phyloP scores from a whole-genome alignment of 495 filamentous ascomycete genomes.

The Talaromyces stipitatus region DNA sequence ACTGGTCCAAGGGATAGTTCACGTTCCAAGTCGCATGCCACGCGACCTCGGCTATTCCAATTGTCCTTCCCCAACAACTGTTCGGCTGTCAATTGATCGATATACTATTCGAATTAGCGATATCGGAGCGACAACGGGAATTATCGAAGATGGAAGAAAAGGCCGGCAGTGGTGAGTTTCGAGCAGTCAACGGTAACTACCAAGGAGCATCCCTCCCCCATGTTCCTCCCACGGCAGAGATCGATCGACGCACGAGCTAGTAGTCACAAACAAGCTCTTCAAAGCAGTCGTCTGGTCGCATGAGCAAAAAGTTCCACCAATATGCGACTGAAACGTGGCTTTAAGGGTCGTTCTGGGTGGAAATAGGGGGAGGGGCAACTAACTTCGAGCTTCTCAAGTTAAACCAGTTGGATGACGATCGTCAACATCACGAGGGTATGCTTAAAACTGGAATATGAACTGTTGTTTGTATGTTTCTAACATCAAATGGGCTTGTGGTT shows the following conservation, averaged over 20 bases:
- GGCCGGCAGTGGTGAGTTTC: not conserved
- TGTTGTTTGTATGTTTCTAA: not conserved
- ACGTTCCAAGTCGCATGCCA: not conserved
- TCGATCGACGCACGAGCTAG: not conserved
- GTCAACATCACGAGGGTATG: no score
- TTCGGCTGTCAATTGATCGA: not conserved
- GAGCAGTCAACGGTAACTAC: not conserved
- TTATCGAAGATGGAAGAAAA: not conserved
- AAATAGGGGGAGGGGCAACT: constrained; percentile 4
- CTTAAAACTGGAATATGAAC: not conserved
- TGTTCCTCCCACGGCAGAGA: not conserved
- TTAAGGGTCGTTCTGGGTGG: not conserved
- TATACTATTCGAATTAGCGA: not conserved
- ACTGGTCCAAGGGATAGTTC: not conserved
- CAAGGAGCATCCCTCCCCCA: not conserved
- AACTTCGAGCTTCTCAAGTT: not conserved
- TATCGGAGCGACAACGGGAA: not conserved
- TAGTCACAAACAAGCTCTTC: not conserved
- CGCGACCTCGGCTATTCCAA: not conserved
- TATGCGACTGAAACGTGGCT: constrained; percentile 4
- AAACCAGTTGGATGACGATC: not conserved
- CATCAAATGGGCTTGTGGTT: not conserved
- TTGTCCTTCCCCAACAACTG: not conserved
- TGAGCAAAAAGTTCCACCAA: not conserved
- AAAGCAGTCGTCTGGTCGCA: not conserved